Percentiles rank a stretch among this genome's conserved stretches.
These are phyloP conservation scores for Triticum turgidum DNA, from an alignment of 176 grass and related monocot species.

Conservation along the genomic window DNA sequence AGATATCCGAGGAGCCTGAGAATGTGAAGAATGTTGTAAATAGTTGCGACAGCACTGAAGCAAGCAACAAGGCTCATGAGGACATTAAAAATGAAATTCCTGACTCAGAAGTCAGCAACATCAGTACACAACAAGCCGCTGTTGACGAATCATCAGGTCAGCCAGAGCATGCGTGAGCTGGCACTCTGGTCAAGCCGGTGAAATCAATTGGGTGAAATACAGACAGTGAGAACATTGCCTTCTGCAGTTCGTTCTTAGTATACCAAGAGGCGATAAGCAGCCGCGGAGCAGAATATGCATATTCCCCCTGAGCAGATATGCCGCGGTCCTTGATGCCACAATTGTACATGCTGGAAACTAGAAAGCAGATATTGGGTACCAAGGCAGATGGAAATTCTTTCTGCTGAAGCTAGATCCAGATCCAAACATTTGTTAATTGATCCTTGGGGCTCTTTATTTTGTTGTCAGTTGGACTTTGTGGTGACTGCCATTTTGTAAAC, in stretches of 20 bases:
- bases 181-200: neutral
- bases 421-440: slow-evolving; percentile 22
- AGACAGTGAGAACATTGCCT: neutral
- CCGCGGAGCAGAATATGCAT: neutral
- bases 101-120: slow-evolving; percentile 33
- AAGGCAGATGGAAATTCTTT: neutral
- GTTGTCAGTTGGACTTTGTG: neutral
- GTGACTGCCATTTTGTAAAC: neutral
- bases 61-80: slow-evolving; percentile 25
- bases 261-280: neutral
- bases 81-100: slow-evolving; percentile 25
- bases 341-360: slow-evolving; percentile 12
- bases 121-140: slow-evolving; percentile 1
- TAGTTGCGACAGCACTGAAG: slow-evolving; percentile 24
- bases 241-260: neutral
- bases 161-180: slow-evolving; percentile 18
- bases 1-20: slow-evolving; percentile 36
- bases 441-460: slow-evolving; percentile 23
- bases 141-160: slow-evolving; percentile 30
- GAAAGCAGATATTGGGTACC: neutral
- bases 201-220: neutral
- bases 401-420: slow-evolving; percentile 18
- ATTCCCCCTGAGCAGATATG: neutral
- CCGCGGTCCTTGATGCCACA: neutral
- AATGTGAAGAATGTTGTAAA: slow-evolving; percentile 22